Percentiles rank a stretch among this genome's conserved stretches.
These are phyloP conservation scores for Dicorynia guianensis DNA, from an alignment of 306 rosid species.

Conservation along the genomic window DNA sequence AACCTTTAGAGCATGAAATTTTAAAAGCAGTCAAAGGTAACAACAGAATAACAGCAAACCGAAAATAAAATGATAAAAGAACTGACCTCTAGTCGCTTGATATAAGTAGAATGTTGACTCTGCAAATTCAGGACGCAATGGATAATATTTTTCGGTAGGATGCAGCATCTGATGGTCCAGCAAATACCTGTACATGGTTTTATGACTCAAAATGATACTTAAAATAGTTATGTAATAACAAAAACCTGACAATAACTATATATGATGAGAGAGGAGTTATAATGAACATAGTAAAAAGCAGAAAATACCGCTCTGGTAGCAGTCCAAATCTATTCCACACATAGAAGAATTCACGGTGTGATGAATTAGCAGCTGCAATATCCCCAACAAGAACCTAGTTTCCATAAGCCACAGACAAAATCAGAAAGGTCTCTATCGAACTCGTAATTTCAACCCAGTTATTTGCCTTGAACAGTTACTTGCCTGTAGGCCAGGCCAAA, in stretches of 20 bases:
- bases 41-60: slow-evolving; percentile 14
- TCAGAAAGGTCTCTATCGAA: not conserved
- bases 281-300: slow-evolving; percentile 37
- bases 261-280: slow-evolving; percentile 28
- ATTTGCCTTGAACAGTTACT: slow-evolving; percentile 42
- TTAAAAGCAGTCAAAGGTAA: not conserved
- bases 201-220: slow-evolving; percentile 40
- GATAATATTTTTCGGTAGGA: slow-evolving; percentile 96
- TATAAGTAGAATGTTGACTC: slow-evolving; percentile 97
- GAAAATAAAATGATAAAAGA: not conserved
- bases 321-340: slow-evolving; percentile 91
- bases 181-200: slow-evolving; percentile 77
- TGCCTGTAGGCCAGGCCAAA: slow-evolving; percentile 99
- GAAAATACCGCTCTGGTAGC: slow-evolving; percentile 85
- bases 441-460: slow-evolving; percentile 6
- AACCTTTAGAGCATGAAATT: slow-evolving; percentile 13
- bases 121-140: slow-evolving; percentile 95
- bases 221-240: slow-evolving; percentile 35
- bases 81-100: slow-evolving; percentile 94
- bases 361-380: slow-evolving; percentile 87
- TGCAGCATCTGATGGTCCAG: slow-evolving; percentile 95
- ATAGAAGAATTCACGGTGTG: slow-evolving; percentile 89
- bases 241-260: slow-evolving; percentile 27
- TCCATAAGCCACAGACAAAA: slow-evolving; percentile 36
- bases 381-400: slow-evolving; percentile 94